Base-by-base conservation (phyloP, 2,329 filamentous ascomycete species). In the Alternaria alternata region DNA sequence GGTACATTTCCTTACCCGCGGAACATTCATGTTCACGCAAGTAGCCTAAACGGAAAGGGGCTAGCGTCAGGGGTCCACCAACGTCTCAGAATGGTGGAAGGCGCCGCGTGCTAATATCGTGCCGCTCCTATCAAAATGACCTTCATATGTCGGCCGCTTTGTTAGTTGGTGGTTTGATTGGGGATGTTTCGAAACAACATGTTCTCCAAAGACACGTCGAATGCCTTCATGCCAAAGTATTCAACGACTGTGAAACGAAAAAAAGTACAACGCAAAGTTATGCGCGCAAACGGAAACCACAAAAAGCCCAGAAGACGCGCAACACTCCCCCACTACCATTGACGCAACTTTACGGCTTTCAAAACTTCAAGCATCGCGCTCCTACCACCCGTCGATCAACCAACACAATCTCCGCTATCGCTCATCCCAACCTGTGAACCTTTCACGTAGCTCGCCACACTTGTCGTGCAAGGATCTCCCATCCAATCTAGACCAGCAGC, bases 381-480 rank as follows among this genome's bases (percentile, higher is more conserved):
- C 34, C 57, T 18, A 48, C 32, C 57, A 51, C 26, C 39, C 36
- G 48, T 52, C 28, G 58, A 61, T 57, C 58, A 52, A 32, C 34
- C 20, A 36, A 56, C 46, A 41, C 44, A 59, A 59, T 59, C 53
- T 59, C 57, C 57, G 57, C 46, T 59, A 56, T 59, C 57, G 49
- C 42, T 24, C n/a, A 43, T 28, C 32, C 34, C 51, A 53, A 49
- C 46, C 34, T 38, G 58, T 32, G 12, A 32, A 44, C 49, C 43
- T 42, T 42, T 30, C 22, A 42, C 28, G 44, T 24, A 43, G 53
- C 32, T 46, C 52, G 46, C 46, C 32, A 32, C 34, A 30, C 46
- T 34, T 47, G 46, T 24, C 36, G 47, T 51, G 54, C 55, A 54
- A 56, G 47, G 59, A 39, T 34, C 3, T 39, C 36, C 47, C 34